These are phyloP conservation scores for Coemansia sp. DNA, from an alignment of 192 early-diverging fungal species.

Conservation along the genomic window DNA sequence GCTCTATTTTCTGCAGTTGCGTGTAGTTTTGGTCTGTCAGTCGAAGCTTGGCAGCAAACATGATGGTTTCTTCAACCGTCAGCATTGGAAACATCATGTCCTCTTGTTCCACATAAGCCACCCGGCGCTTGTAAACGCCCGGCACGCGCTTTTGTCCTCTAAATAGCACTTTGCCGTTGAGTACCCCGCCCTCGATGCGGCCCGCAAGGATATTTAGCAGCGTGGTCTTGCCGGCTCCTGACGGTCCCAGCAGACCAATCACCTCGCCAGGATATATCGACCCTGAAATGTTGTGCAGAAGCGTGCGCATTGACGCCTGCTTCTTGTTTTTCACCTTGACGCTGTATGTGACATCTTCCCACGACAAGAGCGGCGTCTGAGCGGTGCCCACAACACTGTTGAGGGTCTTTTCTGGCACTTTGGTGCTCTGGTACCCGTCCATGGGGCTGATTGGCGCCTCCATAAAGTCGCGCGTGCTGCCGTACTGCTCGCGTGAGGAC, in stretches of 20 bases:
- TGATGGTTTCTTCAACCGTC: conserved; percentile 88
- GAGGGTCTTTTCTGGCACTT: conserved; percentile 11
- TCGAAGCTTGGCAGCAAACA: conserved; percentile 83
- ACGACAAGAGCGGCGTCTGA: conserved; percentile 36
- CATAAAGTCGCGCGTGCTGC: conserved; percentile 51
- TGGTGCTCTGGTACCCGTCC: conserved; percentile 16
- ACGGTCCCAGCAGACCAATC: conserved; percentile 90
- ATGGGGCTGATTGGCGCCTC: conserved; percentile 46
- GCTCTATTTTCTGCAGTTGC: conserved; percentile 61
- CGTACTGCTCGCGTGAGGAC: conserved; percentile 36
- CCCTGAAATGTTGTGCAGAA: conserved; percentile 72
- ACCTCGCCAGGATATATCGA: conserved; percentile 80
- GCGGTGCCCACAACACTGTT: conserved; percentile 1
- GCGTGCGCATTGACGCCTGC: conserved; percentile 41
- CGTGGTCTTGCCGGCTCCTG: conserved; percentile 91
- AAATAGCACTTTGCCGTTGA: conserved; percentile 73
- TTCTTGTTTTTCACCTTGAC: conserved; percentile 47
- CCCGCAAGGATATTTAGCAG: conserved; percentile 86
- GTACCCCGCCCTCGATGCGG: conserved; percentile 63
- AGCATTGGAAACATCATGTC: conserved; percentile 81
- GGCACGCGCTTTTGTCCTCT: conserved; percentile 69
- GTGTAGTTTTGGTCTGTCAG: conserved; percentile 67
- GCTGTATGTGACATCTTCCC: conserved; percentile 45
- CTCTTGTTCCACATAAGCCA: conserved; percentile 90
- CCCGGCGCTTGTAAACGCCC: conserved; percentile 65